Evolutionary conservation across 2,329 filamentous ascomycete genomes (phyloP), one percentile per base, ranked within the genome.

Genomic region (Colletotrichum euphorbiae): DNA sequence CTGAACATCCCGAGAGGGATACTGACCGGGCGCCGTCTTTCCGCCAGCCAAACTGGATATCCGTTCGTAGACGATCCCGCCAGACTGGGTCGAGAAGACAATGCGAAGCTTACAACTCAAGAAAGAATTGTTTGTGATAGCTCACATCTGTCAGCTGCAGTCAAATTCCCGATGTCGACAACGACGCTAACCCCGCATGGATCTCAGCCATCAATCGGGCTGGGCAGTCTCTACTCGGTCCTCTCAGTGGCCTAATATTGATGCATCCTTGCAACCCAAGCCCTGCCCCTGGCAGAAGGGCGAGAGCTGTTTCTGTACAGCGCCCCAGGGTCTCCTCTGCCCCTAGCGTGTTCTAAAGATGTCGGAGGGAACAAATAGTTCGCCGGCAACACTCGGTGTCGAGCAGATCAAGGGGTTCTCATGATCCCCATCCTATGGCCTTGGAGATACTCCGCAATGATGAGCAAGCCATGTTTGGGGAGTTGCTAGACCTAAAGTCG

Each of bases 181-280:
- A 36, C 33, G 17, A 28, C 31, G 13, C 61, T 50, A 42, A 8
- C 28, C 52, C 65, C 48, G 48, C 61, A 65, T 50, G 48, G 66
- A 65, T 54, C 48, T 21, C 33, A 19, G 48, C 40, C 33, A 38
- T 58, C 54, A 33, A 50, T 17, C 15, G 33, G 28, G 36, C 46
- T 52, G 46, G 46, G 12, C 33, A 65, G 66, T 68, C 66, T 68
- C 61, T 54, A 40, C 24, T 42, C 48, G 15, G 48, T 21, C 65
- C 33, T 68, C 61, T 52, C 31, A 64, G 65, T 48, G 61, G 48
- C 62, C 55, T 48, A 68, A 65, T 68, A 68, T 59, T 65, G 48
- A 17, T 50, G 28, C 17, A 68, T 68, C 66, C 61, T 68, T 68
- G 66, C 66, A 68, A 46, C 13, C 55, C 45, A 56, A 46, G 17